phyloP scores from a whole-genome alignment of 495 filamentous ascomycete species.

The Chaetomium fimeti region DNA sequence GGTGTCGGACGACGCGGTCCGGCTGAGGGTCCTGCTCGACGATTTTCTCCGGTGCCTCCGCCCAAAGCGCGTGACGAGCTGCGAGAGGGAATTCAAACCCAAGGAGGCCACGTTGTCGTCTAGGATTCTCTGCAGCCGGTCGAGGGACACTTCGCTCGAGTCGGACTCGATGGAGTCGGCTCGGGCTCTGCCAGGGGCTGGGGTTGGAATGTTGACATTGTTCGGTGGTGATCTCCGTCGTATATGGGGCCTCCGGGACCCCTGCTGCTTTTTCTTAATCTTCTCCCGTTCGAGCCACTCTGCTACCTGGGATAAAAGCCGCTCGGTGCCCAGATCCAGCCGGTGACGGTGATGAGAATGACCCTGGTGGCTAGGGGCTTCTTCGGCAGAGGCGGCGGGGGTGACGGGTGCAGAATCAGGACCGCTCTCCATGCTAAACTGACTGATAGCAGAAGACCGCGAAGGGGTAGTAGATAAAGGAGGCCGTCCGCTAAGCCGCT shows the following conservation, averaged over 20 bases:
- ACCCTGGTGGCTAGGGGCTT: conserved; percentile 32
- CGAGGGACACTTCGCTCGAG: conserved; percentile 60
- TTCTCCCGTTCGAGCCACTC: conserved; percentile 81
- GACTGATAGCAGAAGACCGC: conserved; percentile 41
- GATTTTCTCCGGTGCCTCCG: conserved; percentile 34
- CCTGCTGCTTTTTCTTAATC: conserved; percentile 56
- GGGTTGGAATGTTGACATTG: conserved; percentile 1
- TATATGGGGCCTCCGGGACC: conserved; percentile 37
- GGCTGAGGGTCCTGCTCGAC: conserved; percentile 38
- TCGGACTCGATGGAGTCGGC: conserved; percentile 53
- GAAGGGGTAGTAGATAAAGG: conserved; percentile 37
- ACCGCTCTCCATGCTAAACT: conserved; percentile 35
- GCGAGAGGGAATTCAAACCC: conserved; percentile 40
- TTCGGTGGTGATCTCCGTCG: conserved; percentile 35
- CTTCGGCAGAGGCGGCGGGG: conserved; percentile 34
- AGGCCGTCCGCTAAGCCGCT: conserved; percentile 44
- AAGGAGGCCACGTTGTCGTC: conserved; percentile 56
- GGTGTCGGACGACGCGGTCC: conserved; percentile 68
- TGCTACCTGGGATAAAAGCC: conserved; percentile 66
- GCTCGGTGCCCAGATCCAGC: conserved; percentile 45
- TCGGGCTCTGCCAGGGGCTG: conserved; percentile 29
- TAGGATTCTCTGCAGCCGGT: conserved; percentile 68
- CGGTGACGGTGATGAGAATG: conserved; percentile 39
- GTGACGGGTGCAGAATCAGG: conserved; percentile 23
- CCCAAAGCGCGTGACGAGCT: conserved; percentile 35